phyloP scores from a whole-genome alignment of 441 rosid species.

The Pelargonium cotyledonis region DNA sequence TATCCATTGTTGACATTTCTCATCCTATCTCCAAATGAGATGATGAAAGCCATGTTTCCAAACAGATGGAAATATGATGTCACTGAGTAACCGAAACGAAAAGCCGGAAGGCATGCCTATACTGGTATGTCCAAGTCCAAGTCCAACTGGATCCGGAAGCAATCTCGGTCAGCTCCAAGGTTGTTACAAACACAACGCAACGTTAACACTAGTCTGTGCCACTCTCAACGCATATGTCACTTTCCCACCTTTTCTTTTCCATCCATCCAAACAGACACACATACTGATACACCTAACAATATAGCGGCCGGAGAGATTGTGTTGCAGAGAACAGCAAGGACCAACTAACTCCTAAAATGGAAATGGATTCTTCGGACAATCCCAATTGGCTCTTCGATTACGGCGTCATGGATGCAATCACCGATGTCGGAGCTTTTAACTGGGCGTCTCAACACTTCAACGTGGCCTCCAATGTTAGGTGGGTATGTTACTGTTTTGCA shows the following conservation, averaged over 20 bases:
- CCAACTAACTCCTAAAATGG: no score
- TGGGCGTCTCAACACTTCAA: constrained; percentile 57
- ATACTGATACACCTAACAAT: not conserved
- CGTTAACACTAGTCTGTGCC: not conserved
- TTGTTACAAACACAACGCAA: not conserved
- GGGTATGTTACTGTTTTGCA: no score
- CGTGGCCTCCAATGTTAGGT: constrained; percentile 56
- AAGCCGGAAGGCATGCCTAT: no score
- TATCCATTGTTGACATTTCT: no score
- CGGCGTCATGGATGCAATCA: constrained; percentile 57
- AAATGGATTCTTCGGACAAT: constrained; percentile 69
- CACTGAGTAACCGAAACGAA: no score
- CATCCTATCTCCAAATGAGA: not conserved
- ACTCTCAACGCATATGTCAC: not conserved
- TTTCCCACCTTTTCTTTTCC: not conserved
- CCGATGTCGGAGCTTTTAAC: constrained; percentile 47
- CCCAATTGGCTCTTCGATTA: constrained; percentile 66
- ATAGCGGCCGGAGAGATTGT: not conserved
- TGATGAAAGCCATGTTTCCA: not conserved
- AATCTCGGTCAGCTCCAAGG: no score
- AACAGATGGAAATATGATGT: not conserved
- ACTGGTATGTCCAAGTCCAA: no score
- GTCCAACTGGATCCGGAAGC: no score
- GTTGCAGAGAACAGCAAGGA: no score
- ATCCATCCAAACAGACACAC: not conserved